Base-by-base conservation (phyloP, 73 alveolate genomes). In the Blepharisma japonicum region DNA sequence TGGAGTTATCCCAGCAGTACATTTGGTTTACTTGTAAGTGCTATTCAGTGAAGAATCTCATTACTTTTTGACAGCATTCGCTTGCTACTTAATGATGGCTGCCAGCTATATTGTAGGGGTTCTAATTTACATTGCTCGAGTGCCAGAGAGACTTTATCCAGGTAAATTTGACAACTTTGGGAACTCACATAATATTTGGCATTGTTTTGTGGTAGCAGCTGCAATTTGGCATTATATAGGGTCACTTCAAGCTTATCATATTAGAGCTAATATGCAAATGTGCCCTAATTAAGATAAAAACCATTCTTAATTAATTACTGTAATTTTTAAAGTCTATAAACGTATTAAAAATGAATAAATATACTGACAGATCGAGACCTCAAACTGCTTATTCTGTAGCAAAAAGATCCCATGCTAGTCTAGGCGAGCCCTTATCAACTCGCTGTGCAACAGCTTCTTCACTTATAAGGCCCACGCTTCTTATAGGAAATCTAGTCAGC, bases 1-100 rank as follows among this genome's bases (percentile, higher is more conserved):
- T 68, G 92, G 97, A 4, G 96, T 93, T 47, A 82, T 91, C 71
- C 98, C 98, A 18, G 71, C 81, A 51, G 61, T 84, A 7, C 96
- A 91, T 79, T 51, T 87, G 32, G 54, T 83, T 46, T 55, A 89
- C 49, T 6, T 38, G 18, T 76, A 21, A 68, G 46, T 50, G 47
- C 66, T 81, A 21, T 71, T 68, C 23, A 55, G 85, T 7, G 67
- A 23, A 7, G 77, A 68, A 7, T 32, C 68, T 68, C 47, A 68
- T 7, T 82, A 80, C 8, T 78, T 67, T 81, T 39, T 76, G 74
- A 79, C 67, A 74, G 79, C 85, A 68, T 18, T 50, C 47, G 21
- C 48, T 6, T 45, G 6, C 11, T 87, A 81, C 81, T 68, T 61
- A 6, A n/a, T 79, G 20, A 89, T 89, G 9, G 94, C 91, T 6